Base-by-base conservation (phyloP, 2,329 filamentous ascomycete species). In the Xylaria hypoxylon region DNA sequence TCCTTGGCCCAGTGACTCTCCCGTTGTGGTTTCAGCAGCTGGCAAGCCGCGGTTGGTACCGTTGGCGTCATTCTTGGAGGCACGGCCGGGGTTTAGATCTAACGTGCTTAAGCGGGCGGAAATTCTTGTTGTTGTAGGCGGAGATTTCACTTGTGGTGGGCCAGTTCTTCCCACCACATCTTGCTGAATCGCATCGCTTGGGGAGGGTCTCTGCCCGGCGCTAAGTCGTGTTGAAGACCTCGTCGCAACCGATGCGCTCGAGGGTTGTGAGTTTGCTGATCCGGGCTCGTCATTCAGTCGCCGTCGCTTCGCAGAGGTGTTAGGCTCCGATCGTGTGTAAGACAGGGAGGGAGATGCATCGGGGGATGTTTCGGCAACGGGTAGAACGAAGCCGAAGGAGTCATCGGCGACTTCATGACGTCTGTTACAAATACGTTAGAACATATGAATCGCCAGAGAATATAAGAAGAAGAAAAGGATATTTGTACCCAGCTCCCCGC, bases 401-500 rank as follows among this genome's bases (percentile, higher is more conserved):
- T 88, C 82, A 68, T 90, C 86, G 69, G 83, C 86, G 15, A 90
- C 81, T 73, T 89, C 84, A 64, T 86, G 83, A 71, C 84, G 83
- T 71, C 84, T 87, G 64, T 51, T 52, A 48, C 5, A 0, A 17
- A 48, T 28, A 11, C 17, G 56, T 75, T 51, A 70, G 70, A 57
- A 48, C n/a, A n/a, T n/a, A 42, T 19, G 13, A 38, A 53, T 64
- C 50, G 19, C 10, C 11, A 50, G 26, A n/a, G 13, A 24, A 17
- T 26, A 44, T 33, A 22, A 31, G n/a, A 35, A 11, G 35, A 19
- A 19, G 61, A 19, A 11, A 50, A 2, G 8, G 64, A 22, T 13
- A 38, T 45, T 77, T 85, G 70, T 82, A 89, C 87, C 87, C 86
- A 47, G 88, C 87, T 68, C 88, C 88, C 68, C 88, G 87, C 75